phyloP scores from a whole-genome alignment of 2,329 filamentous ascomycete genomes.

The Colletotrichum brevisporum region DNA sequence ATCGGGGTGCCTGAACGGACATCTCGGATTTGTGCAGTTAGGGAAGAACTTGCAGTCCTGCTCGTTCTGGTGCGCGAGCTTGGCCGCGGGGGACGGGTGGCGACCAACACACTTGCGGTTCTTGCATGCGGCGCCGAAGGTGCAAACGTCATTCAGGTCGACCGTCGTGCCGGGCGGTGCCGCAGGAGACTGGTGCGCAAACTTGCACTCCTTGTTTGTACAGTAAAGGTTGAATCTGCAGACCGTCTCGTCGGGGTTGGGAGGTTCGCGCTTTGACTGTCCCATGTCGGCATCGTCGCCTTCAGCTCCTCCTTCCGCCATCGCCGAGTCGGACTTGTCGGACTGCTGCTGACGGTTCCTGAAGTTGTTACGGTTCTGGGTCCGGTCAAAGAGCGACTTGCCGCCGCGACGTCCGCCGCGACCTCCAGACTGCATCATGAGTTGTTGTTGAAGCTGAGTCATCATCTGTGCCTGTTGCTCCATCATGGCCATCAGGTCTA shows the following conservation, averaged over 20 bases:
- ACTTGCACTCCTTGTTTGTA: constrained; percentile 90
- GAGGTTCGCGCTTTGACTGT: constrained; percentile 66
- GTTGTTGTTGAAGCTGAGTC: constrained; percentile 77
- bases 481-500: constrained; percentile 79
- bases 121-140: constrained; percentile 92
- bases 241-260: constrained; percentile 74
- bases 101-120: constrained; percentile 94
- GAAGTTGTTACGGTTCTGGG: constrained; percentile 71
- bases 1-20: constrained; percentile 89
- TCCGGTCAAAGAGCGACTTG: constrained; percentile 81
- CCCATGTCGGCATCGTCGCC: constrained; percentile 76
- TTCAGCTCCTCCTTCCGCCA: constrained; percentile 51
- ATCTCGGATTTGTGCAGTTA: constrained; percentile 89
- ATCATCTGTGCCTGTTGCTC: constrained; percentile 92
- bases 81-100: constrained; percentile 91
- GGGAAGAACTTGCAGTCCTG: constrained; percentile 93
- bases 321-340: constrained; percentile 52
- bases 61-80: constrained; percentile 82
- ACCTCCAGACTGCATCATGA: constrained; percentile 66
- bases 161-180: constrained; percentile 83
- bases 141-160: constrained; percentile 85
- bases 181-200: constrained; percentile 93
- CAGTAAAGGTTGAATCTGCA: constrained; percentile 94
- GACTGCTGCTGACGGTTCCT: constrained; percentile 62
- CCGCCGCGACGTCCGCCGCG: constrained; percentile 60